A percentile compares a stretch with the other conserved stretches of the same genome.
phyloP scores from a whole-genome alignment of 23 red algal genomes.

The Gracilaria domingensis region DNA sequence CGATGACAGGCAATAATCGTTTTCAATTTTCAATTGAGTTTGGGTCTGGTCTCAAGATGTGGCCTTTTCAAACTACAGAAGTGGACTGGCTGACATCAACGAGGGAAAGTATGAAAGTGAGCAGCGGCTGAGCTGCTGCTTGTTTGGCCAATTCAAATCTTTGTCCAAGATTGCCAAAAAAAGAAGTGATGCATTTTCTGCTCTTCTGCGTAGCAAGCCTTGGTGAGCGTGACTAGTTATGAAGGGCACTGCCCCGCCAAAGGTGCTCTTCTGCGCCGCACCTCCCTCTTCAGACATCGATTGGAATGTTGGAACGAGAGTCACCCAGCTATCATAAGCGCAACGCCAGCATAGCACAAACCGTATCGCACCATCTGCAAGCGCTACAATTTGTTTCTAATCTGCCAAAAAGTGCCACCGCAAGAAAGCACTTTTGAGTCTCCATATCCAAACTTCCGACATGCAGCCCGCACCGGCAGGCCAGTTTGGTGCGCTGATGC shows the following conservation, averaged over 20 bases:
- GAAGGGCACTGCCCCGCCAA: background rate
- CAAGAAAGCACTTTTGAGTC: background rate
- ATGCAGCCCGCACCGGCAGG: background rate
- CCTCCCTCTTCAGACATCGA: background rate
- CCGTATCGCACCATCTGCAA: background rate
- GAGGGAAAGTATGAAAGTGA: background rate
- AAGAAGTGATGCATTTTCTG: conserved; percentile 9
- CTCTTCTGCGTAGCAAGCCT: background rate
- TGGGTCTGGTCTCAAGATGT: background rate
- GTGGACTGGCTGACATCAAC: background rate
- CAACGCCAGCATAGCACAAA: background rate
- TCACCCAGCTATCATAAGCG: background rate
- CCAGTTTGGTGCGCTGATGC: conserved; percentile 1
- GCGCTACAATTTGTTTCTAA: background rate
- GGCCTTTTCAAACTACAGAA: background rate
- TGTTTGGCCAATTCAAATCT: background rate
- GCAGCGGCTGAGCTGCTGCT: too few relatives aligned
- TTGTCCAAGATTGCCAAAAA: background rate
- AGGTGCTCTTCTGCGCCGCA: background rate
- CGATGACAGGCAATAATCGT: background rate
- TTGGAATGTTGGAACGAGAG: background rate
- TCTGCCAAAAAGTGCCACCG: background rate
- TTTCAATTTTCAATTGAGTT: background rate
- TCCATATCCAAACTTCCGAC: background rate
- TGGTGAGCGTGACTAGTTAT: background rate